Conservation (phyloP, 2,329 filamentous ascomycete species). For the Nectriaceae sp. region DNA sequence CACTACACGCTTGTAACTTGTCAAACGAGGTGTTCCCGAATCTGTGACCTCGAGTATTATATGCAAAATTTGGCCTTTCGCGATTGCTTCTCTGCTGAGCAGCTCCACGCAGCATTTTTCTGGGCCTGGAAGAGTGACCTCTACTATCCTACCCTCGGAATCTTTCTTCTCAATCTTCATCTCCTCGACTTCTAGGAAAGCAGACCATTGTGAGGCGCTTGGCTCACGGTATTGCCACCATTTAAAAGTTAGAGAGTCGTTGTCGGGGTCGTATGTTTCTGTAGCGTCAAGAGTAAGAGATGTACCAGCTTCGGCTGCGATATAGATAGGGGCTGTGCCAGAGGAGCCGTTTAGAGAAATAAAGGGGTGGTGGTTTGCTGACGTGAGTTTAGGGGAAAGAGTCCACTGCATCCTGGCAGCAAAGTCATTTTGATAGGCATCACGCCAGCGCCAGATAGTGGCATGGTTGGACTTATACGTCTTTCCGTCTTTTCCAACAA, state of each 20-base stretch:
- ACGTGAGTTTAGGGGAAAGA: slow-evolving; percentile 23
- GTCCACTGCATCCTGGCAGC: slow-evolving; percentile 44
- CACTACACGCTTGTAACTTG: slow-evolving; percentile 47
- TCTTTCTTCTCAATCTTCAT: slow-evolving; percentile 26
- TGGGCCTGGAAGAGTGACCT: slow-evolving; percentile 39
- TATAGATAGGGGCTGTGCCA: slow-evolving; percentile 37
- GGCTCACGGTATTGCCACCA: slow-evolving; percentile 52
- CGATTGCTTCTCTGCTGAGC: slow-evolving; percentile 35
- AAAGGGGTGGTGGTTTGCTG: slow-evolving; percentile 50
- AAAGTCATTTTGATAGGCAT: slow-evolving; percentile 44
- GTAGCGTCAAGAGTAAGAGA: slow-evolving; percentile 46
- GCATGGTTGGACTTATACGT: slow-evolving; percentile 32
- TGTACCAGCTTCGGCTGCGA: slow-evolving; percentile 43
- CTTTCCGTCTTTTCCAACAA: slow-evolving; percentile 29
- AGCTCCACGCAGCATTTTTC: slow-evolving; percentile 39
- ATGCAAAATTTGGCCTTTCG: slow-evolving; percentile 47
- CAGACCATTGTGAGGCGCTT: slow-evolving; percentile 41
- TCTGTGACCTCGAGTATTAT: slow-evolving; percentile 52
- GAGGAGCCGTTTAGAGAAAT: slow-evolving; percentile 42
- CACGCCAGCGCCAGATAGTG: slow-evolving; percentile 44
- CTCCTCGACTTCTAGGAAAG: slow-evolving; percentile 37
- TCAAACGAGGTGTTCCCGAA: slow-evolving; percentile 43
- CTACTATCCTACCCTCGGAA: slow-evolving; percentile 28
- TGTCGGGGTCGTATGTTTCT: slow-evolving; percentile 48
- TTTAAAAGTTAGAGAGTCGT: slow-evolving; percentile 43